A percentile compares a stretch with the other conserved stretches of the same genome.
phyloP scores from a whole-genome alignment of 176 grass and related monocot genomes.

The Triticum timopheevii region DNA sequence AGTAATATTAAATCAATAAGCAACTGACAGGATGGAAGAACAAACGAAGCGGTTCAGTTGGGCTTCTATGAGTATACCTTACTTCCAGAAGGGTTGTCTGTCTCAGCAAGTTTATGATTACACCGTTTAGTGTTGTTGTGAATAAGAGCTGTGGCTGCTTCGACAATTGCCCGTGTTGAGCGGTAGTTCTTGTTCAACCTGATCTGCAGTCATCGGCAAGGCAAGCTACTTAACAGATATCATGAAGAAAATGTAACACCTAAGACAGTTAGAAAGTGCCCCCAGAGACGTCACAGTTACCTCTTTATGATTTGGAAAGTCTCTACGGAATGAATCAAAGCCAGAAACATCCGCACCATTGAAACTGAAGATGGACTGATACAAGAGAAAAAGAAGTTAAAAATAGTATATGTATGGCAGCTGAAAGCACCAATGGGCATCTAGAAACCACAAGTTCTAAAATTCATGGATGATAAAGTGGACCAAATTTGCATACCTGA shows the following conservation, averaged over 20 bases:
- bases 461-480: constrained; percentile 27
- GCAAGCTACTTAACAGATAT: constrained; percentile 29
- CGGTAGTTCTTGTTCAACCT: constrained; percentile 93
- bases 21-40: constrained; percentile 16
- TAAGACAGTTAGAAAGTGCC: not conserved
- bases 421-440: constrained; percentile 25
- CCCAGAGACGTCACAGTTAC: constrained; percentile 27
- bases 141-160: constrained; percentile 92
- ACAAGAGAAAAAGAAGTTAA: constrained; percentile 37
- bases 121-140: constrained; percentile 69
- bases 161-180: constrained; percentile 81
- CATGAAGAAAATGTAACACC: not conserved
- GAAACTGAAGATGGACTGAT: constrained; percentile 98
- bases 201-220: constrained; percentile 56
- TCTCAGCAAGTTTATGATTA: constrained; percentile 70
- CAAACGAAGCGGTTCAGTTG: not conserved
- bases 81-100: constrained; percentile 75
- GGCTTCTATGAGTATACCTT: constrained; percentile 60
- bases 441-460: constrained; percentile 13
- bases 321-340: constrained; percentile 92
- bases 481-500: constrained; percentile 55
- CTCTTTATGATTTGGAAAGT: constrained; percentile 91
- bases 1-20: constrained; percentile 34
- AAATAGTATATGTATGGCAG: constrained; percentile 7
- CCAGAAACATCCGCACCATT: constrained; percentile 90